Evolutionary conservation across 129 eudicot species (phyloP), one percentile per base, ranked within the genome.

Genomic region (Flaveria sonorensis): DNA sequence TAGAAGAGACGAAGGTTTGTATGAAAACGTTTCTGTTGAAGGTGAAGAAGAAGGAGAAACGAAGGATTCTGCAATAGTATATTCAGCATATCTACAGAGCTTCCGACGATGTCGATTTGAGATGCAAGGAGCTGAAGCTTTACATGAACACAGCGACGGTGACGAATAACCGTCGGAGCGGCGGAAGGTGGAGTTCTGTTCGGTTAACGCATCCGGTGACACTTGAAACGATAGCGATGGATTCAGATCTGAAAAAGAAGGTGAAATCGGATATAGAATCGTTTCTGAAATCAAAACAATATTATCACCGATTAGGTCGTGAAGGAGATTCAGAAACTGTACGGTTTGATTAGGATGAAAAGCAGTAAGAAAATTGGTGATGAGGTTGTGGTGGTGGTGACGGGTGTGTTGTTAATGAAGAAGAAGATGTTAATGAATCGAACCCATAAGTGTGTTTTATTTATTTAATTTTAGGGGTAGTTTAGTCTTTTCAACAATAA

Each of bases 271-370:
- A 92, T 81, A 79, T 92, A 24, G 91, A 92, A 2, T 60, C 81
- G 46, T 92, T 92, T 75, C 78, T 85, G 46, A 85, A 87, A 53
- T 92, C 96, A 6, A 85, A 84, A 76, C 92, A 88, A 68, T 90
- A 90, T 67, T 92, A 92, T 79, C 94, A 90, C 85, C 90, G 90
- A 2, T 77, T 92, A 40, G 98, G 98, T 47, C 90, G 95, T 16
- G 79, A 84, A 90, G 84, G 84, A 90, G 91, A 79, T 82, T 61
- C 85, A 82, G 74, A 82, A 82, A 70, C 32, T 82, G 50, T 82
- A 82, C 50, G 85, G 85, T 24, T 50, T 82, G 36, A 3, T 82
- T 20, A 77, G 79, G 42, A 82, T 77, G 85, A 82, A 82, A 77
- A 64, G 85, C 23, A 60, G 80, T 53, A 88, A 77, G 71, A 88